These are phyloP conservation scores for Fusarium tupiense DNA, from an alignment of 2,329 filamentous ascomycete genomes.

Conservation along the genomic window DNA sequence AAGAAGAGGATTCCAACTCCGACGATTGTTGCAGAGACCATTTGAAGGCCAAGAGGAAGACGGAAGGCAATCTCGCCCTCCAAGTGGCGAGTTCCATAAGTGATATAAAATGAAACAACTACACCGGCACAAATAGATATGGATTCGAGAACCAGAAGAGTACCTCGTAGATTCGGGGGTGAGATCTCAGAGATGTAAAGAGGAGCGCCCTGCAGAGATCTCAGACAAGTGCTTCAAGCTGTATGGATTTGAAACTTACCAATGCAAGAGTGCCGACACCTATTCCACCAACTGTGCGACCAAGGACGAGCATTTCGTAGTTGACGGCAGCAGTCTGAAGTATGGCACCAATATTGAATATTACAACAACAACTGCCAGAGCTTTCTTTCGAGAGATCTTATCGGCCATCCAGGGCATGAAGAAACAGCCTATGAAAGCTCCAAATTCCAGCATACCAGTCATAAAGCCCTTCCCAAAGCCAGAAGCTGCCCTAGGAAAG, in stretches of 20 bases:
- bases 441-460: constrained; percentile 60
- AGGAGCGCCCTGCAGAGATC: constrained; percentile 42
- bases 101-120: constrained; percentile 62
- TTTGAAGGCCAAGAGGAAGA: constrained; percentile 53
- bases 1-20: neutral
- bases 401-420: constrained; percentile 38
- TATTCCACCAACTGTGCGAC: constrained; percentile 50
- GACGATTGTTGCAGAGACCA: constrained; percentile 54
- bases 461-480: constrained; percentile 51
- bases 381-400: constrained; percentile 38
- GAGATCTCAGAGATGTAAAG: constrained; percentile 62
- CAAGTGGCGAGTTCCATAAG: constrained; percentile 56
- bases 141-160: constrained; percentile 59
- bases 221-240: neutral
- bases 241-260: constrained; percentile 26
- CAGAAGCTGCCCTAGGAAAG: constrained; percentile 46
- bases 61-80: constrained; percentile 46
- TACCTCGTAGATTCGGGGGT: constrained; percentile 55
- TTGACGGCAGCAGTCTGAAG: constrained; percentile 38
- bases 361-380: constrained; percentile 38
- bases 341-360: constrained; percentile 38
- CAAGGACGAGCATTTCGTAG: constrained; percentile 21
- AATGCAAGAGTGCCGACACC: constrained; percentile 59
- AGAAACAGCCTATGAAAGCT: constrained; percentile 55
- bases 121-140: constrained; percentile 53